Evolutionary conservation across 75 land plant genomes (phyloP).

Genomic region (Ceratopteris richardii): DNA sequence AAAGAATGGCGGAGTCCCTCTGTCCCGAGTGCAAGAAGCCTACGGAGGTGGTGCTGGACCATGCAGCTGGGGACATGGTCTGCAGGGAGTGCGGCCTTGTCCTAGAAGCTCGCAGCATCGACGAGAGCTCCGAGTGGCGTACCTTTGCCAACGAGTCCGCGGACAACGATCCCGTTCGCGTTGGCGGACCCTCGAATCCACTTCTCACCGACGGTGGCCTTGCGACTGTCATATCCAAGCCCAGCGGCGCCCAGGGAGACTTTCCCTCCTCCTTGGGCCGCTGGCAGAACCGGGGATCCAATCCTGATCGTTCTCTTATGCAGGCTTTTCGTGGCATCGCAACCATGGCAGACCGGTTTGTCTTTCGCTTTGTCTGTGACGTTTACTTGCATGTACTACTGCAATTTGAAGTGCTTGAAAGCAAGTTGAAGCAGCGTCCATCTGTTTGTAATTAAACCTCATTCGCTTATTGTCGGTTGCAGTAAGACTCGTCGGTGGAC

Average conservation of each 20-base stretch:
- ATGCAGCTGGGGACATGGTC: slow-evolving; percentile 32
- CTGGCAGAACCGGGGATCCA: slow-evolving; percentile 35
- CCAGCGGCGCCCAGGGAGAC: slow-evolving; percentile 31
- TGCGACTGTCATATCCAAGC: slow-evolving; percentile 32
- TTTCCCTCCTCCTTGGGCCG: slow-evolving; percentile 26
- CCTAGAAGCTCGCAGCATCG: slow-evolving; percentile 23
- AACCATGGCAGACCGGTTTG: slow-evolving; percentile 40
- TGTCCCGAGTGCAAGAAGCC: slow-evolving; percentile 17
- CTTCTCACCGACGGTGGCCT: slow-evolving; percentile 44
- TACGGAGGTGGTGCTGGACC: slow-evolving; percentile 23
- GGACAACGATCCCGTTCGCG: slow-evolving; percentile 33
- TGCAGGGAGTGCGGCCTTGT: slow-evolving; percentile 33
- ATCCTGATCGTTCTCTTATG: slow-evolving; percentile 35
- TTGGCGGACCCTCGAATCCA: slow-evolving; percentile 39
- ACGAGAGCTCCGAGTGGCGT: slow-evolving; percentile 29
- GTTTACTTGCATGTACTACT: neutral
- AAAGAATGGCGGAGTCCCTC: slow-evolving; percentile 6
- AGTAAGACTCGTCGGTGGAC: too few relatives aligned
- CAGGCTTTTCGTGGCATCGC: slow-evolving; percentile 32
- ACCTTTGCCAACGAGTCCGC: slow-evolving; percentile 30
- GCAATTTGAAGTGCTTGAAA: too few relatives aligned
- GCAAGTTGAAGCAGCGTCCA: neutral
- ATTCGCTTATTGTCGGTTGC: too few relatives aligned
- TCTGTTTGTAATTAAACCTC: too few relatives aligned
- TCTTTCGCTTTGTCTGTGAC: too few relatives aligned